phyloP scores from a whole-genome alignment of 805 yeast species.

The Tetrapisispora pingtungensis region DNA sequence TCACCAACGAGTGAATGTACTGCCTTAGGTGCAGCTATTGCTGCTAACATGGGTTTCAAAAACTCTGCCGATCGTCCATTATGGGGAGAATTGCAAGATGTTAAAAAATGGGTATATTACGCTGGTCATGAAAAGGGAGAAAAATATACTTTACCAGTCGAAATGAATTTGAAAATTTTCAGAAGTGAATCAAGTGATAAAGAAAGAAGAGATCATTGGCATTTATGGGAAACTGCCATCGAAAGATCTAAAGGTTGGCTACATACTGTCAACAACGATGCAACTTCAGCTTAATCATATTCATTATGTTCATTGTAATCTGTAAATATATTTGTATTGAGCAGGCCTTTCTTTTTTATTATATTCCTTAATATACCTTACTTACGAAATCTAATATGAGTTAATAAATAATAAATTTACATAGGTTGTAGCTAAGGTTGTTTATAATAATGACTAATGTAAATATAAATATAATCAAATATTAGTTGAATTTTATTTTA shows the following conservation, averaged over 20 bases:
- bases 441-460: no score
- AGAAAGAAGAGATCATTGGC: slow-evolving; percentile 56
- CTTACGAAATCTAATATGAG: no score
- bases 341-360: no score
- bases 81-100: slow-evolving; percentile 72
- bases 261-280: background rate
- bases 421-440: background rate
- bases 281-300: no score
- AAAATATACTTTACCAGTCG: slow-evolving; percentile 8
- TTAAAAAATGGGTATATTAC: slow-evolving; percentile 82
- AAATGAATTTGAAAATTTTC: slow-evolving; percentile 28
- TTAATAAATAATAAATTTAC: no score
- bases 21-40: slow-evolving; percentile 92
- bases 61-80: slow-evolving; percentile 46
- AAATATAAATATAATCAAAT: no score
- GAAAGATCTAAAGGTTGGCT: slow-evolving; percentile 79
- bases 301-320: no score
- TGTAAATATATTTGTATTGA: no score
- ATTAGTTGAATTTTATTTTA: no score
- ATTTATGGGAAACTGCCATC: slow-evolving; percentile 77
- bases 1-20: slow-evolving; percentile 84
- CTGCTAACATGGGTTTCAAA: slow-evolving; percentile 63
- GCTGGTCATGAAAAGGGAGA: slow-evolving; percentile 48
- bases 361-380: no score
- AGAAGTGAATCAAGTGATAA: slow-evolving; percentile 39